A percentile compares a stretch with the other conserved stretches of the same genome.
These are phyloP conservation scores for Pleurotus platypus DNA, from an alignment of 768 basidiomycete species.

Conservation along the genomic window DNA sequence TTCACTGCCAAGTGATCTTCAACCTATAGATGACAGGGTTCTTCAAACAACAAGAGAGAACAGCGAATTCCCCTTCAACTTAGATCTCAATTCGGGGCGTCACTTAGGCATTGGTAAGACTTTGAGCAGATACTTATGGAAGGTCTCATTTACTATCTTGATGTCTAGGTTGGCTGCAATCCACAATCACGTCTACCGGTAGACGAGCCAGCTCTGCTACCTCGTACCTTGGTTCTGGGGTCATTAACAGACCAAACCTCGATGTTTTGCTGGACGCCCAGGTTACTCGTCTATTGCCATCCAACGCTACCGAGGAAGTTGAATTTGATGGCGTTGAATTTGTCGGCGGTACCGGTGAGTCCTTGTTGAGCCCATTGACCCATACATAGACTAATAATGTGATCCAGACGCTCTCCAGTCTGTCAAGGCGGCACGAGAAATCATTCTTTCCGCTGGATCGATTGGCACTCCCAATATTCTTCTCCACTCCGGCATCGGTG, in stretches of 20 bases:
- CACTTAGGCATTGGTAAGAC: slow-evolving; percentile 23
- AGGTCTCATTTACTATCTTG: background rate
- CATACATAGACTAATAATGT: background rate
- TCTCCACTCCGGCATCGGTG: slow-evolving; percentile 30
- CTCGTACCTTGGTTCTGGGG: slow-evolving; percentile 24
- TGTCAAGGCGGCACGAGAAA: slow-evolving; percentile 26
- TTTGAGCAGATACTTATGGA: background rate
- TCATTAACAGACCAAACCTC: slow-evolving; percentile 24
- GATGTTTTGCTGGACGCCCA: slow-evolving; percentile 27
- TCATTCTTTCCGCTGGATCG: slow-evolving; percentile 32
- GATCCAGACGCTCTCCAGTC: background rate
- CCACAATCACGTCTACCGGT: slow-evolving; percentile 25
- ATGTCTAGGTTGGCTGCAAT: slow-evolving; percentile 23
- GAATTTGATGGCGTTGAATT: background rate
- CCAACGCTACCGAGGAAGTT: background rate
- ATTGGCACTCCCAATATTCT: slow-evolving; percentile 28
- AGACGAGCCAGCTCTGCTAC: slow-evolving; percentile 25
- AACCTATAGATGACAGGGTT: slow-evolving; percentile 15
- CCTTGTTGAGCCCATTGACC: background rate
- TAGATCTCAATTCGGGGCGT: slow-evolving; percentile 29
- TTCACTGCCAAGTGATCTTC: slow-evolving; percentile 16
- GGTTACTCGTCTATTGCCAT: slow-evolving; percentile 19
- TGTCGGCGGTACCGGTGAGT: background rate
- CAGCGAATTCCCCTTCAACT: slow-evolving; percentile 25
- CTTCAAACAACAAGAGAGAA: slow-evolving; percentile 19